phyloP scores from a whole-genome alignment of 352 stramenopile species.

The Pythium aristosporum region DNA sequence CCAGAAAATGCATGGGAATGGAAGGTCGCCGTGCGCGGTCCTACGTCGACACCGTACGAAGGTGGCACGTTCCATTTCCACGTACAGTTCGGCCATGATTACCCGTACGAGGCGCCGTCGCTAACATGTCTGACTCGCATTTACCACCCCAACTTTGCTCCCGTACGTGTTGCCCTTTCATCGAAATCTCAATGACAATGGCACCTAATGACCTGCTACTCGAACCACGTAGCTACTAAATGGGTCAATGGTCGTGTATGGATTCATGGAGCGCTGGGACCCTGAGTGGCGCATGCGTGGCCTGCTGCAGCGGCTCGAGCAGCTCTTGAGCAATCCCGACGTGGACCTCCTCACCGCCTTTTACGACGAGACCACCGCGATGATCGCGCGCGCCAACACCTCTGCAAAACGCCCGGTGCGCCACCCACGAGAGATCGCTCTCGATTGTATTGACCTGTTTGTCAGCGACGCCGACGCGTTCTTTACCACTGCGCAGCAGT shows the following conservation, averaged over 20 bases:
- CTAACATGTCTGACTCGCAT: constrained; percentile 53
- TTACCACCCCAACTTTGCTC: constrained; percentile 75
- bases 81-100: constrained; percentile 54
- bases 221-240: constrained; percentile 42
- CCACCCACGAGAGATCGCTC: constrained; percentile 48
- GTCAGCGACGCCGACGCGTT: constrained; percentile 38
- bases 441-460: constrained; percentile 55
- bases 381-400: constrained; percentile 15
- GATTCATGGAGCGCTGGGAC: constrained; percentile 45
- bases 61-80: constrained; percentile 44
- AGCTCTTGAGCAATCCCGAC: constrained; percentile 38
- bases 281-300: constrained; percentile 55
- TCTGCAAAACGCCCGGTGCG: constrained; percentile 28
- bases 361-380: constrained; percentile 36
- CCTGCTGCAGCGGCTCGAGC: constrained; percentile 46
- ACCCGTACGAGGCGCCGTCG: constrained; percentile 51
- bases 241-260: constrained; percentile 44
- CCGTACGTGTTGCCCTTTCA: constrained; percentile 27
- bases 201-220: neutral
- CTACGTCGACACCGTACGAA: constrained; percentile 44
- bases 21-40: constrained; percentile 36
- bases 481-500: constrained; percentile 29
- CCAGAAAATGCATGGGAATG: constrained; percentile 55
- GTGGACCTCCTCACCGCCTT: constrained; percentile 47
- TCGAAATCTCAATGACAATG: neutral